These are phyloP conservation scores for Monosporozyma yasuniensis DNA, from an alignment of 805 yeast species.

Conservation along the genomic window DNA sequence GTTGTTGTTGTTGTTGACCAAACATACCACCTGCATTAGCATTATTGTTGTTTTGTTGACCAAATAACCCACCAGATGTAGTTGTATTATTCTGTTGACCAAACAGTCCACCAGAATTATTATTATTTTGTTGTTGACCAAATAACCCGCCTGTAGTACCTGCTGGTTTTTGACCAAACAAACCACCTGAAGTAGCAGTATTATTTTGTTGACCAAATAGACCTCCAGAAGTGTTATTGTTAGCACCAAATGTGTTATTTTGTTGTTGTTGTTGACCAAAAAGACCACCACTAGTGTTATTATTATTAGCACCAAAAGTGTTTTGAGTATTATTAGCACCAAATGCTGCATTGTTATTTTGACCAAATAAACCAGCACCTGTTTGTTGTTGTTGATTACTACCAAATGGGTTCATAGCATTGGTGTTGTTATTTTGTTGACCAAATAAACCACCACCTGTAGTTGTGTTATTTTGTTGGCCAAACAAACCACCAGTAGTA, in stretches of 20 bases:
- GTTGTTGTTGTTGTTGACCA: conserved; percentile 11
- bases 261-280: conserved; percentile 29
- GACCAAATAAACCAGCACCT: conserved; percentile 32
- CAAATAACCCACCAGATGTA: conserved; percentile 20
- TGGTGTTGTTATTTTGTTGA: conserved; percentile 12
- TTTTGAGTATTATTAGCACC: conserved; percentile 15
- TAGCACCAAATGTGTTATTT: neutral
- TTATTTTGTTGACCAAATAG: conserved; percentile 13
- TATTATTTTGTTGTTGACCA: conserved; percentile 14
- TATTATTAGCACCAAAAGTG: conserved; percentile 24
- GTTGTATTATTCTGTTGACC: conserved; percentile 10
- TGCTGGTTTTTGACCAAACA: too few species aligned
- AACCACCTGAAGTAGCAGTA: conserved; percentile 6
- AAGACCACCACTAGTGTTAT: conserved; percentile 25
- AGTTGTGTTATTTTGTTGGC: neutral
- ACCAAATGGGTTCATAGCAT: conserved; percentile 5
- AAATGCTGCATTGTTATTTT: conserved; percentile 6
- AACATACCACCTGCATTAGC: conserved; percentile 20
- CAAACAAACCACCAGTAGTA: neutral
- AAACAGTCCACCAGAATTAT: conserved; percentile 1
- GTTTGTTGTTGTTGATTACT: conserved; percentile 12
- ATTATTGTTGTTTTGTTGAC: conserved; percentile 7
- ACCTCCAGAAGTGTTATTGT: conserved; percentile 17
- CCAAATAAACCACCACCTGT: conserved; percentile 28
- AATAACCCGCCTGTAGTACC: conserved; percentile 14